Evolutionary conservation across 176 grass and related monocot species (phyloP), one percentile per base, ranked within the genome.

Genomic region (Pontederia paniculata): DNA sequence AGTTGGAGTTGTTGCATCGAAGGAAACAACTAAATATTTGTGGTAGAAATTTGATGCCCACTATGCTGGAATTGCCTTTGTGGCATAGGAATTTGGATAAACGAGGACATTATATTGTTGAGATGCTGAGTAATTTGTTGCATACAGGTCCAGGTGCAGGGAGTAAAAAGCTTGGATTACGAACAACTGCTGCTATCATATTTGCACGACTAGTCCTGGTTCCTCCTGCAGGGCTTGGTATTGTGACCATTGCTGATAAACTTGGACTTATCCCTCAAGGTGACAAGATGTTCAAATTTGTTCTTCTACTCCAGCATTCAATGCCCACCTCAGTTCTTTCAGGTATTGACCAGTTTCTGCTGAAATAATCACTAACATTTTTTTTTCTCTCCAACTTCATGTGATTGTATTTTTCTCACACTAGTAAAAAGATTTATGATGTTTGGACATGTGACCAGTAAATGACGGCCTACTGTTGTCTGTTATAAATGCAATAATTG

Each of bases 231-330:
- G 94, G 94, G 61, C 80, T 93, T 66, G 87, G 87, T 58, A 88
- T 85, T 48, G 8, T 83, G 42, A 48, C 82, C 46, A 54, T 98
- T 50, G 94, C 83, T 75, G 94, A 98, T 23, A 98, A 80, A 53
- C 88, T 98, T 23, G 80, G 83, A 63, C 88, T 98, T 59, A 79
- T 93, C 46, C 94, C 94, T 11, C 70, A 72, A 66, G 94, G 58
- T 14, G 94, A 98, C 70, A 98, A 88, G 67, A 98, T 98, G 94
- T 91, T 98, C 69, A 98, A 93, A 80, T 98, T 98, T 75, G 80
- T 98, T 54, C 65, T 98, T 15, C 74, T 98, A 50, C 80, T 98
- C 28, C 94, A 98, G 58, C 83, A 98, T 75, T 73, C 94, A 19
- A 98, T 98, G 94, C 94, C 94, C 62, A 98, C 94, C 63, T 98